A percentile compares a stretch with the other conserved stretches of the same genome.
phyloP scores from a whole-genome alignment of 805 yeast genomes.

The Lachancea meyersii region DNA sequence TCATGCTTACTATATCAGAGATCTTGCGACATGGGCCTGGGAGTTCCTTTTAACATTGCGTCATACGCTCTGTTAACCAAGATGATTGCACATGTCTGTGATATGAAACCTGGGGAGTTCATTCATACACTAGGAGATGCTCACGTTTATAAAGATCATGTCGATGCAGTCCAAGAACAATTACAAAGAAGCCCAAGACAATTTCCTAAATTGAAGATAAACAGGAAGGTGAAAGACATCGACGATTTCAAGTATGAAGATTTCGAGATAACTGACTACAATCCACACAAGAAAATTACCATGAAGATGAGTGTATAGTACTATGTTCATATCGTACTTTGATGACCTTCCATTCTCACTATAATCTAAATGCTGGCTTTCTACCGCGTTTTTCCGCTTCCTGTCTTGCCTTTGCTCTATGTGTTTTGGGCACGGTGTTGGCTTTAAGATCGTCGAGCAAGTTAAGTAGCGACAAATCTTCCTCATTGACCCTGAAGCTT shows the following conservation, averaged over 20 bases:
- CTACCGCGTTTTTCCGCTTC: conserved; percentile 4
- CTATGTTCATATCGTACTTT: background rate
- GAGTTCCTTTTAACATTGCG: conserved; percentile 97
- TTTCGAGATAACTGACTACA: conserved; percentile 71
- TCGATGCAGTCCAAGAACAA: conserved; percentile 84
- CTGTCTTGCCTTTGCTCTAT: conserved; percentile 18
- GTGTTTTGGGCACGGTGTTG: conserved; percentile 21
- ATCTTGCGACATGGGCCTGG: conserved; percentile 99
- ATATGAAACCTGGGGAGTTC: conserved; percentile 91
- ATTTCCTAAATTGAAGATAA: conserved; percentile 75
- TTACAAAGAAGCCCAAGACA: conserved; percentile 62
- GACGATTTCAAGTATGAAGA: conserved; percentile 89
- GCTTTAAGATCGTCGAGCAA: conserved; percentile 29
- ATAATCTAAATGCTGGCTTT: conserved; percentile 8
- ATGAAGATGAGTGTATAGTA: conserved; percentile 94
- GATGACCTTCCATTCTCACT: background rate
- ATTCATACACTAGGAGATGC: conserved; percentile 96
- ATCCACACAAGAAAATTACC: conserved; percentile 76
- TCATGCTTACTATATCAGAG: conserved; percentile 91
- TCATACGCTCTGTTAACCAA: conserved; percentile 87
- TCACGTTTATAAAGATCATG: conserved; percentile 89
- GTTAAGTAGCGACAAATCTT: conserved; percentile 39
- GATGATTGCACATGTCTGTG: conserved; percentile 95
- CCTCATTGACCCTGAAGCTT: conserved; percentile 27
- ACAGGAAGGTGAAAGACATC: conserved; percentile 59